Evolutionary conservation across 169 alveolate genomes (phyloP).

Genomic region (Eimeria maxima): DNA sequence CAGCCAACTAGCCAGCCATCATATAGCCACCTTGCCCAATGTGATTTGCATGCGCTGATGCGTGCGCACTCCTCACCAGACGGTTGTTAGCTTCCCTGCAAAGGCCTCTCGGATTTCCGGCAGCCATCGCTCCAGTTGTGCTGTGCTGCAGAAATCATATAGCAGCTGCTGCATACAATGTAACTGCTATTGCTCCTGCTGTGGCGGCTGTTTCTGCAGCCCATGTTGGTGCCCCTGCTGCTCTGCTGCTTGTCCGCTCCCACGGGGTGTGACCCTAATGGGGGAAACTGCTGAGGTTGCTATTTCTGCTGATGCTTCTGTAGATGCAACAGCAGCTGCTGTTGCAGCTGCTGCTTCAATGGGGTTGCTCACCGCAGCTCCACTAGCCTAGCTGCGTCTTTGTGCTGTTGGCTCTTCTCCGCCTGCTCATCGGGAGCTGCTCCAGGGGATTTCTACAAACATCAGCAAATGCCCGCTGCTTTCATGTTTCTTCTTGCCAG

Average conservation of each 20-base stretch:
- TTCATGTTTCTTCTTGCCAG: not conserved
- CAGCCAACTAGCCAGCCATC: not conserved
- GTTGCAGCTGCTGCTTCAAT: not conserved
- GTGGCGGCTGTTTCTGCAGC: not conserved
- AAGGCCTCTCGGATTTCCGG: constrained; percentile 1
- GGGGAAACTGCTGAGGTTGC: not conserved
- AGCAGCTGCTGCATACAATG: not conserved
- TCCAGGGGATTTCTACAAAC: not conserved
- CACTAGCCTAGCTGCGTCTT: constrained; percentile 20
- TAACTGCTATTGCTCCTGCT: constrained; percentile 15
- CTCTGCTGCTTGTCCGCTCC: not conserved
- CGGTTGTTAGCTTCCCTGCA: not conserved
- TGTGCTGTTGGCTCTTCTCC: not conserved
- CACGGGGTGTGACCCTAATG: not conserved
- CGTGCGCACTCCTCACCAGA: not conserved
- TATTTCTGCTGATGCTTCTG: not conserved
- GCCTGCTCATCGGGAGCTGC: not conserved
- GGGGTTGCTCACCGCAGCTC: constrained; percentile 23
- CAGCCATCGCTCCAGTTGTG: constrained; percentile 59
- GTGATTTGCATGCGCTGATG: not conserved
- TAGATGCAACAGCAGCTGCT: not conserved
- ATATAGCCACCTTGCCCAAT: not conserved
- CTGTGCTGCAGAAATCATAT: not conserved
- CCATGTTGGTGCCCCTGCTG: not conserved
- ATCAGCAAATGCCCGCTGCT: not conserved